These are phyloP conservation scores for Fusarium aywerte DNA, from an alignment of 2,329 filamentous ascomycete species.

Conservation along the genomic window DNA sequence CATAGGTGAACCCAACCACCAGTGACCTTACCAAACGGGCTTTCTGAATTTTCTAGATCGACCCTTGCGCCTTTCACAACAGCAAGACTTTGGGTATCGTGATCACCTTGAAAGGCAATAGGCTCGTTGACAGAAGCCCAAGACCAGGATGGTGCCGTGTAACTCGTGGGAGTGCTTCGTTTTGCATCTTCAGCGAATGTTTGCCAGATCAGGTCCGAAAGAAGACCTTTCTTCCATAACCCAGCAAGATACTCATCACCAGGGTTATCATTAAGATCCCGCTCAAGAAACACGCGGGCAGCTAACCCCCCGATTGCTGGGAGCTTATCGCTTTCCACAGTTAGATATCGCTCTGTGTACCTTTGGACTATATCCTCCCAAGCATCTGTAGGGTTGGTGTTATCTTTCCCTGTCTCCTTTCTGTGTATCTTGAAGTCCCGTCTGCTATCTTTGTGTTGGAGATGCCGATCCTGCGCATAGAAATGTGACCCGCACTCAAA, in stretches of 20 bases:
- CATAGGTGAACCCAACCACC: neutral
- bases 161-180: neutral
- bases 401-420: neutral
- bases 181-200: rapidly evolving
- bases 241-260: neutral
- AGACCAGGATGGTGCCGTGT: neutral
- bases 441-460: rapidly evolving
- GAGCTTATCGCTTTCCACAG: neutral
- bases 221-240: neutral
- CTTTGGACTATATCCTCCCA: rapidly evolving
- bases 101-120: rapidly evolving
- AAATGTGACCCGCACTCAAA: neutral
- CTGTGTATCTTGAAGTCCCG: neutral
- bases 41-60: rapidly evolving
- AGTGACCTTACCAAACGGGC: neutral
- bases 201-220: neutral
- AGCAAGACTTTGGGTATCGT: neutral
- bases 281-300: neutral
- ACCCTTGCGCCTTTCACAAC: neutral
- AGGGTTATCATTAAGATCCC: rapidly evolving
- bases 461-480: neutral
- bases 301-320: neutral
- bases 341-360: neutral
- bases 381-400: rapidly evolving
- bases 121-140: neutral